Conservation (phyloP, 2,329 filamentous ascomycete species). For the Pseudofabraea citricarpa region DNA sequence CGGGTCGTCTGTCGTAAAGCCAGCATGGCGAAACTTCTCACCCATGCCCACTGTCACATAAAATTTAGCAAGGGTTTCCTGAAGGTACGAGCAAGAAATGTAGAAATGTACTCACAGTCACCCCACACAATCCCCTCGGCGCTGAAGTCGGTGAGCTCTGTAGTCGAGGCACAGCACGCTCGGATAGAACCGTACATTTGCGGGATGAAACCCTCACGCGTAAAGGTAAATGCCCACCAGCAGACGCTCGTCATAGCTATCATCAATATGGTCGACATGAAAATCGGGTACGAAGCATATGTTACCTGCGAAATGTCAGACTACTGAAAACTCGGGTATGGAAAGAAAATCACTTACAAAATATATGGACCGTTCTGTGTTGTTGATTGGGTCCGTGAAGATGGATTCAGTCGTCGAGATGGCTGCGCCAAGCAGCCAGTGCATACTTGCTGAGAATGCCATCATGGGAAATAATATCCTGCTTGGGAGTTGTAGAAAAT, state of each 20-base stretch:
- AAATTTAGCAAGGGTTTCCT: too few species aligned
- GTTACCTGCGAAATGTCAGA: constrained; percentile 7
- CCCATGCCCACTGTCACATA: constrained; percentile 13
- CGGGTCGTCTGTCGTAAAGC: constrained; percentile 14
- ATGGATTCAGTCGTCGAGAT: constrained; percentile 14
- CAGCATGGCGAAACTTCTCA: constrained; percentile 13
- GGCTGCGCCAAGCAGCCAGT: constrained; percentile 17
- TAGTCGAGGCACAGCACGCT: constrained; percentile 14
- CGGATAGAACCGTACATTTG: constrained; percentile 19
- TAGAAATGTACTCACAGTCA: constrained; percentile 8
- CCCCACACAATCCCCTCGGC: constrained; percentile 12
- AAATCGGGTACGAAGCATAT: constrained; percentile 15
- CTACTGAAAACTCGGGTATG: not conserved
- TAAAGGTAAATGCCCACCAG: constrained; percentile 17
- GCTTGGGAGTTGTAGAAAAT: constrained; percentile 15
- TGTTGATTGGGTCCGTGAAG: constrained; percentile 9
- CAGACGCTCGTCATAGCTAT: constrained; percentile 13
- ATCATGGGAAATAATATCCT: constrained; percentile 13
- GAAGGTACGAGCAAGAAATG: too few species aligned
- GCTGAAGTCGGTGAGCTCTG: constrained; percentile 13
- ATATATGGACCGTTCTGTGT: constrained; percentile 12
- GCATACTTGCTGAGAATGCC: constrained; percentile 14
- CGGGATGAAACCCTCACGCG: constrained; percentile 15
- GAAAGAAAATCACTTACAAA: constrained; percentile 4
- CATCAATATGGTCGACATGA: constrained; percentile 14